Evolutionary conservation across 2,329 filamentous ascomycete species (phyloP).

Genomic region (Aspergillus pseudotamarii): DNA sequence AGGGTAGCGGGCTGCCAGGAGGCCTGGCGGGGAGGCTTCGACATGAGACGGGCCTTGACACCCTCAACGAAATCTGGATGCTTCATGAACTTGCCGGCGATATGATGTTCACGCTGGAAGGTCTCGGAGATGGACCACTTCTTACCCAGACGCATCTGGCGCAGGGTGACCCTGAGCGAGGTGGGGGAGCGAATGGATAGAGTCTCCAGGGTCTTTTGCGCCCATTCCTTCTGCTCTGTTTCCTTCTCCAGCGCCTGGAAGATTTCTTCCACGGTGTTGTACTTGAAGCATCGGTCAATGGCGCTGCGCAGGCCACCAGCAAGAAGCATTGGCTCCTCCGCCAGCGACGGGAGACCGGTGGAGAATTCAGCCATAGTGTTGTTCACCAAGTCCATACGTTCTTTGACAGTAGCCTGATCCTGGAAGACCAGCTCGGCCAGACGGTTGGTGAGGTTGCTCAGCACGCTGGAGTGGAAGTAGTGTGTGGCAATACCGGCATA

Average conservation of each 20-base stretch:
- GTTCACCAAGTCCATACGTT: conserved; percentile 74
- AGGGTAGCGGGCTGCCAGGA: conserved; percentile 77
- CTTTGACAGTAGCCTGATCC: conserved; percentile 67
- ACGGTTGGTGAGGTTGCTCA: conserved; percentile 79
- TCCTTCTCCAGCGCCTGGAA: conserved; percentile 65
- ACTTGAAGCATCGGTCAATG: conserved; percentile 81
- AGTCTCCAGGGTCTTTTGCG: conserved; percentile 72
- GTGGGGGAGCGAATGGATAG: conserved; percentile 81
- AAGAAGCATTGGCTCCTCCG: conserved; percentile 66
- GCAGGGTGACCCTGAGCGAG: conserved; percentile 78
- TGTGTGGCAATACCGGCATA: conserved; percentile 93
- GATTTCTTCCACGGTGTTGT: conserved; percentile 70
- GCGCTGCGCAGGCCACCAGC: conserved; percentile 72
- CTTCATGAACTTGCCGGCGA: conserved; percentile 85
- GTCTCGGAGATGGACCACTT: conserved; percentile 81
- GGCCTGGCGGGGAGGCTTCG: conserved; percentile 67
- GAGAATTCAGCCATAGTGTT: conserved; percentile 88
- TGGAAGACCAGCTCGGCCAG: conserved; percentile 87
- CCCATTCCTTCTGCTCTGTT: conserved; percentile 69
- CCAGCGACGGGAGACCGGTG: conserved; percentile 71
- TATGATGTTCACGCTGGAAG: conserved; percentile 82
- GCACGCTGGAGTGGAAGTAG: conserved; percentile 87
- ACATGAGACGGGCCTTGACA: conserved; percentile 77
- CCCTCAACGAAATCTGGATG: conserved; percentile 91
- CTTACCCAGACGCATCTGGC: conserved; percentile 76